Evolutionary conservation across 2,329 filamentous ascomycete genomes (phyloP), one percentile per base, ranked within the genome.

Genomic region (Scorias spongiosa): DNA sequence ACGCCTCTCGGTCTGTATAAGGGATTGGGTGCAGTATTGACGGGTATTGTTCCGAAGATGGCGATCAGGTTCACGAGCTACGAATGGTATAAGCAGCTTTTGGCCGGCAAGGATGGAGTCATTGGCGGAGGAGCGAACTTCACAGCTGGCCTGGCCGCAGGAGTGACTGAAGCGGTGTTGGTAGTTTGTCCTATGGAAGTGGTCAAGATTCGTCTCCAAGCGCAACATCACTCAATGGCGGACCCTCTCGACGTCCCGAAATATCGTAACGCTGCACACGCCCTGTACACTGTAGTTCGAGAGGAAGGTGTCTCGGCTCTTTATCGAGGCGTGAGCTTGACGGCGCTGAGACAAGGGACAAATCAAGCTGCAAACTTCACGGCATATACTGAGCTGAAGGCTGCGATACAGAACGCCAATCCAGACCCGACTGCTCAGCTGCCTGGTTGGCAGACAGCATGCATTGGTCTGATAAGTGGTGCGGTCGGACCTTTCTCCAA

Each of bases 331-430:
- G 91, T 98, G 5, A 86, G 83, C 28, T 74, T 98, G 46, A 98
- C 91, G 1, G 91, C 91, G 1, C 72, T 98, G 55, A 77, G 91
- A 46, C 91, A 98, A 71, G 91, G 91, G 51, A 87, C 82, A 50
- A 98, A 98, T 68, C 91, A 98, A 71, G 91, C 93, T 40, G 87
- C 89, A 65, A 98, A 98, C 72, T 98, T 98, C 71, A 96, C 89
- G 11, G 89, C 91, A 10, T 98, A 98, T 69, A 84, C 83, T 1
- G 86, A 96, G 66, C 81, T 98, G 66, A 93, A 94, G 70, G 76
- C 82, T 48, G 70, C 71, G 42, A 72, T 96, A 42, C 80, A 86
- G 60, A 66, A 71, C 41, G 76, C 70, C 58, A 87, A 93, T 64
- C 81, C 81, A 7, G 70, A 83, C 54, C 81, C 78, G 48, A 70